Percentiles rank a stretch among this genome's conserved stretches.
Evolutionary conservation across 768 basidiomycete species (phyloP).

Genomic region (Psilocybe cubensis): DNA sequence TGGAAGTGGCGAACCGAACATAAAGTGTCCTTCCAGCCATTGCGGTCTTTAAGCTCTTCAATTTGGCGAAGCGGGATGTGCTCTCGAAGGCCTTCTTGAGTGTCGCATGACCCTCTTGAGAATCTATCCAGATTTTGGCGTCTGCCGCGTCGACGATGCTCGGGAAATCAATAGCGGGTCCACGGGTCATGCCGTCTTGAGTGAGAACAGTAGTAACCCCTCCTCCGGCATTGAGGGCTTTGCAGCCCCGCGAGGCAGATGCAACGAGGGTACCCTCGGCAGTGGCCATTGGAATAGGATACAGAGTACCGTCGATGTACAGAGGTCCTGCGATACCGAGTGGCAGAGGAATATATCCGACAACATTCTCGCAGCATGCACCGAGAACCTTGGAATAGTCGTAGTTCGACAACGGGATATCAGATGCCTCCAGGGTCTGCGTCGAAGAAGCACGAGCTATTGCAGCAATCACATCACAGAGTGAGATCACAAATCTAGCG

Average conservation of each 20-base stretch:
- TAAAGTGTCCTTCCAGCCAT: neutral
- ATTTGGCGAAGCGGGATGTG: neutral
- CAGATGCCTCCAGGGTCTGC: neutral
- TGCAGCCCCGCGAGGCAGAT: neutral
- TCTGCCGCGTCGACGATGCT: neutral
- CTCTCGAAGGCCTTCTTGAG: neutral
- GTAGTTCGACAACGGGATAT: neutral
- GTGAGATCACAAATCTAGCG: neutral
- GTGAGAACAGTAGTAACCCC: neutral
- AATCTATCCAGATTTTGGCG: neutral
- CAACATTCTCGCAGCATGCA: conserved; percentile 1
- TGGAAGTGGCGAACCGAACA: neutral
- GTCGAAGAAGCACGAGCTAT: neutral
- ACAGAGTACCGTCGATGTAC: neutral
- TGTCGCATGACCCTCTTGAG: neutral
- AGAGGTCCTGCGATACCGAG: neutral
- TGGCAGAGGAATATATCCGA: neutral
- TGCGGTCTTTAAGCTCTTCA: neutral
- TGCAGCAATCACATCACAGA: neutral
- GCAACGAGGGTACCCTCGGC: neutral
- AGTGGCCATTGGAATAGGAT: neutral
- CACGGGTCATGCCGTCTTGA: neutral
- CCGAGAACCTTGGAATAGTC: neutral
- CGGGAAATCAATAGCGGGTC: neutral
- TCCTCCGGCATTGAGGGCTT: neutral